These are phyloP conservation scores for Blumeria graminis DNA, from an alignment of 2,329 filamentous ascomycete genomes.

Conservation along the genomic window DNA sequence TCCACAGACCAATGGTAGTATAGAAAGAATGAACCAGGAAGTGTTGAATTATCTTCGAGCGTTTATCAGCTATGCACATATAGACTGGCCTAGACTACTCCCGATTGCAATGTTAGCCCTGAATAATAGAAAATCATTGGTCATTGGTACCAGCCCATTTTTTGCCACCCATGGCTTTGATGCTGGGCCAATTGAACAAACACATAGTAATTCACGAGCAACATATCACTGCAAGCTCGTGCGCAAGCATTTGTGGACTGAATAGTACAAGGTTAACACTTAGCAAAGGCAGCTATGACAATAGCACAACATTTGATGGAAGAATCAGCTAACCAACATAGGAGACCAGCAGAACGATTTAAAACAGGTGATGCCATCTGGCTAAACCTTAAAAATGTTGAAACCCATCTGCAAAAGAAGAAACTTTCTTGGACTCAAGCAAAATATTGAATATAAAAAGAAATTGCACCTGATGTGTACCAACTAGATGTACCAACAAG, in stretches of 20 bases:
- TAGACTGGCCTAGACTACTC: neutral
- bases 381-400: conserved; percentile 1
- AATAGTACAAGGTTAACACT: neutral
- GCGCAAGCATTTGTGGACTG: neutral
- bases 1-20: neutral
- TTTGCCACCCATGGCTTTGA: neutral
- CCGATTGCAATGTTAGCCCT: neutral
- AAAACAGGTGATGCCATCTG: neutral
- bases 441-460: conserved; percentile 1
- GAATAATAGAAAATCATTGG: neutral
- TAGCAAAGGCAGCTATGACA: neutral
- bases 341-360: neutral
- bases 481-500: conserved; percentile 1
- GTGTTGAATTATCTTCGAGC: neutral
- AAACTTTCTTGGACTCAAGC: neutral
- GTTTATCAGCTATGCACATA: neutral
- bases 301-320: neutral
- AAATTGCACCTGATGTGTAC: neutral
- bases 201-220: neutral
- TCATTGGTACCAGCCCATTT: conserved; percentile 1
- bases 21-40: neutral
- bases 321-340: neutral
- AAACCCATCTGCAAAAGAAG: neutral
- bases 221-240: neutral
- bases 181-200: neutral